These are phyloP conservation scores for Thelephora terrestris DNA, from an alignment of 1,284 basidiomycete genomes.

Conservation along the genomic window DNA sequence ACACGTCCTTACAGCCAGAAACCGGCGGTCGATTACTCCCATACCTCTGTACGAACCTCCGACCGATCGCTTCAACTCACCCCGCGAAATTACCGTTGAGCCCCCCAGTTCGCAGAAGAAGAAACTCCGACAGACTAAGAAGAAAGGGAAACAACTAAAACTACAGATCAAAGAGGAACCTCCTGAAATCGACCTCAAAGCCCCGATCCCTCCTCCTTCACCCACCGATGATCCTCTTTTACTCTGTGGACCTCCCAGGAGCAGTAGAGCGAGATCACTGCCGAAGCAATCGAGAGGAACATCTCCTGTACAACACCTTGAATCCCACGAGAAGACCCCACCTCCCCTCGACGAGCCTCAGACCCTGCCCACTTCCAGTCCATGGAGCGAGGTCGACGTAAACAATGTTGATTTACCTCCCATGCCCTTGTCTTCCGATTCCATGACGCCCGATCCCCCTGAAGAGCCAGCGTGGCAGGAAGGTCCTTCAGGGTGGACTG, in stretches of 20 bases:
- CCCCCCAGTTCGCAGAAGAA: slow-evolving; percentile 20
- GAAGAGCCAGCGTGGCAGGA: neutral
- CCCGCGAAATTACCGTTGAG: slow-evolving; percentile 44
- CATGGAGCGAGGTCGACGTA: neutral
- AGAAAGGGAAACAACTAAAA: slow-evolving; percentile 21
- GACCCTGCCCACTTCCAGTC: neutral
- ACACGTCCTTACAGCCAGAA: slow-evolving; percentile 15
- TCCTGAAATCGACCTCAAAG: slow-evolving; percentile 49
- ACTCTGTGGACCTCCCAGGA: slow-evolving; percentile 33
- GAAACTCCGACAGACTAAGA: slow-evolving; percentile 16
- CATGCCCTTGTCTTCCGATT: neutral
- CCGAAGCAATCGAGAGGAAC: slow-evolving; percentile 4
- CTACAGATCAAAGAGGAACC: slow-evolving; percentile 47
- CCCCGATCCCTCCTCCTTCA: slow-evolving; percentile 53
- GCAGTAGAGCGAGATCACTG: neutral
- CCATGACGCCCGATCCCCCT: neutral
- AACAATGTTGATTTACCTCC: neutral
- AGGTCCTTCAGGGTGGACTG: slow-evolving; percentile 21
- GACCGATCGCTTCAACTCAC: slow-evolving; percentile 55
- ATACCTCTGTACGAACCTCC: slow-evolving; percentile 56
- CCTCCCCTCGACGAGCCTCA: slow-evolving; percentile 2
- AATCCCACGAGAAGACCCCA: slow-evolving; percentile 1
- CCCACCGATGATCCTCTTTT: slow-evolving; percentile 66
- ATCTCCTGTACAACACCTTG: slow-evolving; percentile 2
- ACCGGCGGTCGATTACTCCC: slow-evolving; percentile 32